Evolutionary conservation across 2,329 filamentous ascomycete species (phyloP).

Genomic region (Zasmidium citrigriseum): DNA sequence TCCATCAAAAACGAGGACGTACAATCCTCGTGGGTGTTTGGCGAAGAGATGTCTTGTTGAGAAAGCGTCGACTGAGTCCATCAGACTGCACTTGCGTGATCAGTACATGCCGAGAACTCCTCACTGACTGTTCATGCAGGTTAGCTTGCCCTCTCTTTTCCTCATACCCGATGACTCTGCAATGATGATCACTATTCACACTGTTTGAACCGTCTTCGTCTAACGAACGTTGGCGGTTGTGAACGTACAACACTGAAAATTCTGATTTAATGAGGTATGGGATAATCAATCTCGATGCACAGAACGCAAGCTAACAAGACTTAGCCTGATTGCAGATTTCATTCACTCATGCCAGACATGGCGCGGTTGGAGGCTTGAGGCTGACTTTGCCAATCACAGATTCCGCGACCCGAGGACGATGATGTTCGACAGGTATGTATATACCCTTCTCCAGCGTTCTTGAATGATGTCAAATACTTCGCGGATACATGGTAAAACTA

Average conservation of each 20-base stretch:
- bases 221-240: slow-evolving; percentile 53
- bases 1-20: slow-evolving; percentile 58
- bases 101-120: slow-evolving; percentile 2
- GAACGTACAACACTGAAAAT: slow-evolving; percentile 65
- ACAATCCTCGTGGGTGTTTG: slow-evolving; percentile 63
- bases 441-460: not conserved
- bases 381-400: slow-evolving; percentile 8
- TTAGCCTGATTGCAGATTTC: slow-evolving; percentile 14
- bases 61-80: slow-evolving; percentile 66
- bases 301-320: slow-evolving; percentile 1
- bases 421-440: slow-evolving; percentile 9
- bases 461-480: slow-evolving; percentile 23
- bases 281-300: not conserved
- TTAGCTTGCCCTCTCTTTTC: slow-evolving; percentile 14
- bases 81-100: slow-evolving; percentile 5
- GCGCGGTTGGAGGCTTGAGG: not conserved
- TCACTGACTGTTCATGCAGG: slow-evolving; percentile 24
- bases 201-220: slow-evolving; percentile 63
- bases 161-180: slow-evolving; percentile 32
- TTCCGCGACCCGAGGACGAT: not conserved
- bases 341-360: not conserved
- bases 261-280: slow-evolving; percentile 54
- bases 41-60: slow-evolving; percentile 64
- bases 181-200: slow-evolving; percentile 73
- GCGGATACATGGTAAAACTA: slow-evolving; percentile 21